Evolutionary conservation across 352 stramenopile genomes (phyloP).

Genomic region (Aphanomyces cochlioides): DNA sequence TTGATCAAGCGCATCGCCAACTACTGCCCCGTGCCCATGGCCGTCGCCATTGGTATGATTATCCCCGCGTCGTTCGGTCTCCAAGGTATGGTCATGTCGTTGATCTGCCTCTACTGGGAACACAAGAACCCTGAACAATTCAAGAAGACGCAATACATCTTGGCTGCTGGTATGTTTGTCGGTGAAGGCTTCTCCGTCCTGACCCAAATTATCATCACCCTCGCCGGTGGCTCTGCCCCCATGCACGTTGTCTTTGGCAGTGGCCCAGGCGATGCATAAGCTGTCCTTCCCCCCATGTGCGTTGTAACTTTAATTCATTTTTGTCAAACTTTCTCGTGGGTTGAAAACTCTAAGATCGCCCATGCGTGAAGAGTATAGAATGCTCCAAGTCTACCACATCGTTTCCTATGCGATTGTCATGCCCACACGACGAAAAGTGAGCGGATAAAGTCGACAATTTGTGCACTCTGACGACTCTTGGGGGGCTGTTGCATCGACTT

Average conservation of each 20-base stretch:
- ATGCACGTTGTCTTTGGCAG: constrained; percentile 11
- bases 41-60: constrained; percentile 27
- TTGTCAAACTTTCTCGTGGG: no score
- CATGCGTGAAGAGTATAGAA: no score
- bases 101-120: constrained; percentile 22
- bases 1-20: constrained; percentile 11
- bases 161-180: constrained; percentile 23
- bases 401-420: no score
- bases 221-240: constrained; percentile 6
- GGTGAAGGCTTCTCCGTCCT: constrained; percentile 26
- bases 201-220: constrained; percentile 25
- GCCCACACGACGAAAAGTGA: no score
- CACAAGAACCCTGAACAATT: not conserved
- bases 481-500: no score
- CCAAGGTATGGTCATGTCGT: constrained; percentile 6
- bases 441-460: no score
- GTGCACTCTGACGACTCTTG: no score
- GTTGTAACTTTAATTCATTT: no score
- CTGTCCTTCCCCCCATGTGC: not conserved
- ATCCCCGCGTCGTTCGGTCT: constrained; percentile 24
- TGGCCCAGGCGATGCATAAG: not conserved
- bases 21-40: constrained; percentile 25
- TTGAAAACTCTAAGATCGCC: no score
- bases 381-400: no score
- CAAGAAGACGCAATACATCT: constrained; percentile 28